phyloP scores from a whole-genome alignment of 2,329 filamentous ascomycete species.

The Claviceps lovelessii region DNA sequence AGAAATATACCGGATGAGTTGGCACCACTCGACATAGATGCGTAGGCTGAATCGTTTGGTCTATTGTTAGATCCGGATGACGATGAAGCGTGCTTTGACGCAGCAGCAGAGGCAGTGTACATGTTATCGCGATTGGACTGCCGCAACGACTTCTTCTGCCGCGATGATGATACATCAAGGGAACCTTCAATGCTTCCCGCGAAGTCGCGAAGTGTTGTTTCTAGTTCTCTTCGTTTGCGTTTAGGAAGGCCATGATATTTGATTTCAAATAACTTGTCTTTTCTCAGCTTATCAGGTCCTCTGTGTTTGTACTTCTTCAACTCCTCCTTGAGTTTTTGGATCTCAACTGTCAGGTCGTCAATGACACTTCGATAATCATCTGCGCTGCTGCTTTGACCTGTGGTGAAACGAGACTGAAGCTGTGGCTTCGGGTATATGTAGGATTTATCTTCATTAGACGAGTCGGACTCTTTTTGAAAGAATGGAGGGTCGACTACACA shows the following conservation, averaged over 20 bases:
- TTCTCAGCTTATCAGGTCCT: constrained; percentile 50
- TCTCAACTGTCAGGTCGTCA: constrained; percentile 73
- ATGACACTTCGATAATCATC: constrained; percentile 74
- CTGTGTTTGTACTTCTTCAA: constrained; percentile 56
- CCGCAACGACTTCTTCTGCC: constrained; percentile 25
- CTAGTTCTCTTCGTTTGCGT: constrained; percentile 62
- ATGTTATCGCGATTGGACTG: constrained; percentile 23
- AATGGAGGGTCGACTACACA: constrained; percentile 39
- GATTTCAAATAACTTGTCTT: constrained; percentile 72
- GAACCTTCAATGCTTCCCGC: constrained; percentile 46
- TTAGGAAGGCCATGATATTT: constrained; percentile 60
- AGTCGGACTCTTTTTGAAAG: constrained; percentile 38
- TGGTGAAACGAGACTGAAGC: constrained; percentile 16
- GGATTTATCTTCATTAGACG: constrained; percentile 31
- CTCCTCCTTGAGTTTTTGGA: constrained; percentile 61
- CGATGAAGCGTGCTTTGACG: constrained; percentile 37
- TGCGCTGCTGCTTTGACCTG: constrained; percentile 43
- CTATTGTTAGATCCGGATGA: constrained; percentile 38
- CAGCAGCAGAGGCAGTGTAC: constrained; percentile 27
- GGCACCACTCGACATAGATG: constrained; percentile 47
- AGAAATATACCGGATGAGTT: constrained; percentile 29
- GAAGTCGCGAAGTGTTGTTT: constrained; percentile 58
- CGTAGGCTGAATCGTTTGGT: constrained; percentile 49
- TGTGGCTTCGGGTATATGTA: constrained; percentile 12
- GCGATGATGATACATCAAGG: constrained; percentile 25